Percentiles rank a stretch among this genome's conserved stretches.
Evolutionary conservation across 176 grass and related monocot genomes (phyloP).

Genomic region (Thinopyrum elongatum): DNA sequence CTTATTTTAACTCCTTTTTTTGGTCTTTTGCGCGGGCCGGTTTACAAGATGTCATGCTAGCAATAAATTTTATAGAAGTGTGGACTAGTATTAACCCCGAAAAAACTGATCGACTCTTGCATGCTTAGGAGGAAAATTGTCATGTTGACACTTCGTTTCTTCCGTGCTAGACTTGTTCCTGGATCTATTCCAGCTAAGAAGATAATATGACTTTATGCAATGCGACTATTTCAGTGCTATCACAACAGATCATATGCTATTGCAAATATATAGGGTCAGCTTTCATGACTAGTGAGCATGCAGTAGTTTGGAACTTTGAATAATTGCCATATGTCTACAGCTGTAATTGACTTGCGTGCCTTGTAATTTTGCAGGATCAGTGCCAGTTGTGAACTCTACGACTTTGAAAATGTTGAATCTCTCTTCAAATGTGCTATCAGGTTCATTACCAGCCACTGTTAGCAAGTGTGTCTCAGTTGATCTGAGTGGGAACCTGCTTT

Average conservation of each 20-base stretch:
- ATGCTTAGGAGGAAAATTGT: not conserved
- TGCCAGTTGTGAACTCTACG: constrained; percentile 71
- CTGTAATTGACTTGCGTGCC: constrained; percentile 13
- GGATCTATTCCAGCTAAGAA: not conserved
- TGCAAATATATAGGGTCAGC: not conserved
- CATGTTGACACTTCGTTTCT: constrained; percentile 5
- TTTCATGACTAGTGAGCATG: constrained; percentile 16
- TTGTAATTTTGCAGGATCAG: constrained; percentile 59
- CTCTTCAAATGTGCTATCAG: constrained; percentile 78
- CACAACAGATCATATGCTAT: not conserved
- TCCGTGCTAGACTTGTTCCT: constrained; percentile 2
- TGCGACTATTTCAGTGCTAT: not conserved
- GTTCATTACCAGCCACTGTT: constrained; percentile 64
- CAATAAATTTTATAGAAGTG: not conserved
- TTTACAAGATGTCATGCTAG: not conserved
- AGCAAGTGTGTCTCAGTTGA: constrained; percentile 63
- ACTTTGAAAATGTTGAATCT: constrained; percentile 89
- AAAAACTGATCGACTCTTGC: not conserved
- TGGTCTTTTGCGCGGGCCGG: not conserved
- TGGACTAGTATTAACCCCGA: not conserved
- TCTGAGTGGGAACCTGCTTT: constrained; percentile 71
- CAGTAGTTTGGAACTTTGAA: not conserved
- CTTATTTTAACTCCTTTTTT: not conserved
- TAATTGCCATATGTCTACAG: not conserved
- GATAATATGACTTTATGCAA: not conserved